Evolutionary conservation across 2,329 filamentous ascomycete genomes (phyloP).

Genomic region (Aspergillus neotritici): DNA sequence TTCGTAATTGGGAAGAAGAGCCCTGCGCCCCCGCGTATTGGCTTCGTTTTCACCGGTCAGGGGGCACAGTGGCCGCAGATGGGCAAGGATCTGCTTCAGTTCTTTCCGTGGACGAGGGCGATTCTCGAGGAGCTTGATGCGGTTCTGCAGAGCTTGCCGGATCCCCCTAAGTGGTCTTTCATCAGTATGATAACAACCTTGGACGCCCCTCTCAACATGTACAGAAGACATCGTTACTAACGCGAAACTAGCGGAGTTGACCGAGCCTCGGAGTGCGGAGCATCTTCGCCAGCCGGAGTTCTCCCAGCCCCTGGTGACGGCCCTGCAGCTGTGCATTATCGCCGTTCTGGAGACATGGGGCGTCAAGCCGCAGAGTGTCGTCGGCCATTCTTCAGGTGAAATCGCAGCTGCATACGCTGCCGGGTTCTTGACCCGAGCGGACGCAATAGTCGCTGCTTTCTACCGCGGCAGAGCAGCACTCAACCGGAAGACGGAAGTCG

Average conservation of each 20-base stretch:
- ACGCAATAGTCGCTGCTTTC: too few species aligned
- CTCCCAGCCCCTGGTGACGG: conserved; percentile 14
- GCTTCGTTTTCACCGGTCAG: conserved; percentile 29
- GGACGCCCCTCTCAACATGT: too few species aligned
- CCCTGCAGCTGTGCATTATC: conserved; percentile 18
- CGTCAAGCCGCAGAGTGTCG: conserved; percentile 1
- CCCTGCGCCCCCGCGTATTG: neutral
- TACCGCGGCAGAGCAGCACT: too few species aligned
- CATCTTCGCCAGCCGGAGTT: conserved; percentile 2
- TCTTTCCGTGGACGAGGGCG: too few species aligned
- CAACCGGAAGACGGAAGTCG: too few species aligned
- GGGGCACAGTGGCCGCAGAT: conserved; percentile 29
- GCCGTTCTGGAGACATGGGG: conserved; percentile 11
- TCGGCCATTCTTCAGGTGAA: conserved; percentile 1
- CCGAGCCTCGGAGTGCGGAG: too few species aligned
- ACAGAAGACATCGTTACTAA: too few species aligned
- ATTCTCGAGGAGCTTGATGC: conserved; percentile 3
- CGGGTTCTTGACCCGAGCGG: too few species aligned
- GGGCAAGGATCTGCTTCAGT: conserved; percentile 18
- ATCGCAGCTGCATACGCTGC: conserved; percentile 1
- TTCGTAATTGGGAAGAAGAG: too few species aligned
- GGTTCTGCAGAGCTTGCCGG: neutral
- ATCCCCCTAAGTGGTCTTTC: neutral
- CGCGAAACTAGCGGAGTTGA: too few species aligned
- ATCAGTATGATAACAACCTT: neutral